Evolutionary conservation across 352 stramenopile species (phyloP), one percentile per base, ranked within the genome.

Genomic region (Pythium coloratum): DNA sequence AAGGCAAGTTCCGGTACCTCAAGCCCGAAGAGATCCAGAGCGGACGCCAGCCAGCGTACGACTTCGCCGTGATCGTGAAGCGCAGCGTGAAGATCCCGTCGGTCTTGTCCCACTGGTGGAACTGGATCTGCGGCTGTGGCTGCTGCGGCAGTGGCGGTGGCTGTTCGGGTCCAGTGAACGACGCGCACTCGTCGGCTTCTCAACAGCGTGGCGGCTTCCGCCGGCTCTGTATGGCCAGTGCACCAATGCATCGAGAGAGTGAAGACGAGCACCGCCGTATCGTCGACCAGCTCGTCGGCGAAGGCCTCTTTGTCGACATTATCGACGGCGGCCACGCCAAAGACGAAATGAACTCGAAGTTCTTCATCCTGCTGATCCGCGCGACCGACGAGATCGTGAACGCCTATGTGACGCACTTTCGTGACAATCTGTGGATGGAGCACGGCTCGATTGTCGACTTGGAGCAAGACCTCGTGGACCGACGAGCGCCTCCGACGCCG

Each of bases 231-330:
- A 81, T 84, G 65, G 65, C 76, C 9, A 84, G 58, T 44, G 82
- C 80, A 14, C 70, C 81, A 0, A 60, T 81, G 3, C 18, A 87
- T 5, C 75, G 69, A 59, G 85, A 90, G 42, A 91, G 86, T 58
- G 86, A 95, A 71, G 86, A 93, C 58, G 84, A 94, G 59, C 87
- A 95, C 53, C 82, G 84, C 2, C 73, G 86, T 20, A 90, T 95
- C 24, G 83, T 95, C 3, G 86, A 88, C 56, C 86, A 90, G 42
- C 65, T 95, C 2, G 91, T 82, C 38, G 78, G 69, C 2, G 79
- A 94, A 72, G 87, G 87, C 0, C 42, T 95, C 0, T 59, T 88
- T 3, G 85, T 95, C 46, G 87, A 95, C 62, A 92, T 95, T 40
- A 92, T 95, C 55, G 87, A 94, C 64, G 87, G 85, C 30, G 86